Evolutionary conservation across 2,329 filamentous ascomycete genomes (phyloP).

Genomic region (Apiospora saccharicola): DNA sequence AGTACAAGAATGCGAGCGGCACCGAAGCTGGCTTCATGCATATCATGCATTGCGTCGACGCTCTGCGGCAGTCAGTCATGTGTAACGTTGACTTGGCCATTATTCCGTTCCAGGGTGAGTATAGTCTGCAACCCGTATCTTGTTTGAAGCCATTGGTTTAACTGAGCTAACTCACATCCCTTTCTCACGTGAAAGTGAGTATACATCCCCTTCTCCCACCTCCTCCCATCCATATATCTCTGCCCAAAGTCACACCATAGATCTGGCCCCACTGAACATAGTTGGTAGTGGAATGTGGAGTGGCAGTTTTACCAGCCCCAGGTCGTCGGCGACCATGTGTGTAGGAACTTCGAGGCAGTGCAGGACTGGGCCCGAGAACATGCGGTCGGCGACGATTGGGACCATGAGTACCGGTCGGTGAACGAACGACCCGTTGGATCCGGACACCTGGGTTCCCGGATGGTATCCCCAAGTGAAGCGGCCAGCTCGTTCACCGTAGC

Average conservation of each 20-base stretch:
- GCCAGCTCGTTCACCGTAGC: too few species aligned
- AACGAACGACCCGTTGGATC: neutral
- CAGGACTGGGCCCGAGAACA: neutral
- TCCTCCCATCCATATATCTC: too few species aligned
- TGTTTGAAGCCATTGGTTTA: too few species aligned
- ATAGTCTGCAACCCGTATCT: neutral
- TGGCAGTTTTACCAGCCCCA: neutral
- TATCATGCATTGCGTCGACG: neutral
- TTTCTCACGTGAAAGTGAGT: too few species aligned
- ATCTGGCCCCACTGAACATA: too few species aligned
- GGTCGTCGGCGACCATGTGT: neutral
- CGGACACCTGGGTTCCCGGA: neutral
- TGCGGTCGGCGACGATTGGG: neutral
- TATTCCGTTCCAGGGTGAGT: neutral
- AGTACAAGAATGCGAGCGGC: neutral
- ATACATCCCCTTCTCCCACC: too few species aligned
- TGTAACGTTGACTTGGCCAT: neutral
- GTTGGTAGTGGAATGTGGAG: neutral
- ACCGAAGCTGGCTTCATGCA: neutral
- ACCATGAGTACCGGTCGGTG: neutral
- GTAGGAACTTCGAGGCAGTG: neutral
- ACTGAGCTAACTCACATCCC: too few species aligned
- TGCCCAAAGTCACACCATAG: too few species aligned
- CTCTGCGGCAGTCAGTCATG: neutral
- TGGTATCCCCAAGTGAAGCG: neutral